Evolutionary conservation across 305 asterid species (phyloP), one percentile per base, ranked within the genome.

Genomic region (Solanum hybrid): DNA sequence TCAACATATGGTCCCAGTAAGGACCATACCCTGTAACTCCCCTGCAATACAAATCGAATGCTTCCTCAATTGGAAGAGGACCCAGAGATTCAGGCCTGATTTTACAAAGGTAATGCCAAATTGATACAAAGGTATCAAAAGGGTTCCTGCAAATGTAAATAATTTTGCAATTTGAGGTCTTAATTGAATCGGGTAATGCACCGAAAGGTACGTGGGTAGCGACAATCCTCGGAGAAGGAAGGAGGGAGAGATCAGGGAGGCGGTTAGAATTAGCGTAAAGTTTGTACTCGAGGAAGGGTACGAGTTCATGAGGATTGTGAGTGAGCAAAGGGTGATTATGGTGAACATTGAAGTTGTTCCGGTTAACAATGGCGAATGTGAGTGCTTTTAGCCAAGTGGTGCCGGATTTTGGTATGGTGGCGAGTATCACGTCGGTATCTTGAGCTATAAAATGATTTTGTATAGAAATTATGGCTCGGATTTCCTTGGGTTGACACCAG

Each of bases 1-100:
- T 93, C 80, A 93, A 80, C 94, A 94, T 89, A 89, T 94, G 95
- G n/a, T 93, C 95, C 95, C 95, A 93, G 39, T 92, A 94, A 22
- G 95, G 95, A 24, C 95, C 94, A 64, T 14, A 94, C 71, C 93
- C 94, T 9, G 67, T 69, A 12, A 88, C 91, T 13, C 96, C 96
- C 24, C 90, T 87, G 10, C 93, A 92, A 4, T 93, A 93, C 92
- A 90, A 73, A 40, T 92, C 92, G 69, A 94, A 92, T 0, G 92
- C 91, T 37, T 92, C 93, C 13, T 91, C 92, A 22, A 92, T 11
- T 16, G 91, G 28, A 2, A 94, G 36, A 20, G 92, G 85, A 1
- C 92, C 93, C 4, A 88, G 18, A 5, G 93, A 87, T 5, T 67
- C 64, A 1, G 93, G 91, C 87, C 92, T 89, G 20, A 92, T 12